Evolutionary conservation across 176 grass and related monocot genomes (phyloP).

Genomic region (Paspalum notatum): DNA sequence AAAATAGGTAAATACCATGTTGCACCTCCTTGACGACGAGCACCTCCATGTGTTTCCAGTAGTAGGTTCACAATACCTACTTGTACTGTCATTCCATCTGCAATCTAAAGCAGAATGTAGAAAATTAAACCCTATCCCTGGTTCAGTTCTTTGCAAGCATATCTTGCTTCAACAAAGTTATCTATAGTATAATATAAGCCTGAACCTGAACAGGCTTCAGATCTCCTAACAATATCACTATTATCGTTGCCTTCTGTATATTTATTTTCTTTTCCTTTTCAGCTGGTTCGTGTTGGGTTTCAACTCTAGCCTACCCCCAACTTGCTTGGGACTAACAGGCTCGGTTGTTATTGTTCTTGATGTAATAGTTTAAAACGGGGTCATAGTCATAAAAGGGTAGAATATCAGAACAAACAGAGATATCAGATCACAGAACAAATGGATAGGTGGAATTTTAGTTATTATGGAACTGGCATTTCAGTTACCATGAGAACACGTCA

Average conservation of each 20-base stretch:
- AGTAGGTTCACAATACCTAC: slow-evolving; percentile 93
- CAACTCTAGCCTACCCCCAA: no score
- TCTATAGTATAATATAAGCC: neutral
- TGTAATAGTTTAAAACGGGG: neutral
- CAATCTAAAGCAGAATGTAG: slow-evolving; percentile 65
- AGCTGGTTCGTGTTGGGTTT: no score
- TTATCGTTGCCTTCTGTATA: no score
- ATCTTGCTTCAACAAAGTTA: slow-evolving; percentile 25
- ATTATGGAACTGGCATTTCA: neutral
- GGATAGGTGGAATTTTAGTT: slow-evolving; percentile 18
- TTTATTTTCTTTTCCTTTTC: no score
- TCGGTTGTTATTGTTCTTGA: no score
- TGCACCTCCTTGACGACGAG: slow-evolving; percentile 62
- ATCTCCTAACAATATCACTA: no score
- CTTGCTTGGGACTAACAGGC: no score
- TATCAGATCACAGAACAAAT: slow-evolving; percentile 24
- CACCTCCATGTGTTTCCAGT: slow-evolving; percentile 88
- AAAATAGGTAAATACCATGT: slow-evolving; percentile 79
- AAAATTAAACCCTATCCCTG: slow-evolving; percentile 33
- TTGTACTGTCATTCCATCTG: slow-evolving; percentile 99
- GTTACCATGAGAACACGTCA: neutral
- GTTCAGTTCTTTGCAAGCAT: slow-evolving; percentile 34
- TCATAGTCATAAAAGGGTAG: slow-evolving; percentile 23
- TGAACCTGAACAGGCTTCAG: no score
- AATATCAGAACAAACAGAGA: neutral